A percentile compares a stretch with the other conserved stretches of the same genome.
Conservation (phyloP, 108 stramenopile species). For the Fragilaria crotonensis region DNA sequence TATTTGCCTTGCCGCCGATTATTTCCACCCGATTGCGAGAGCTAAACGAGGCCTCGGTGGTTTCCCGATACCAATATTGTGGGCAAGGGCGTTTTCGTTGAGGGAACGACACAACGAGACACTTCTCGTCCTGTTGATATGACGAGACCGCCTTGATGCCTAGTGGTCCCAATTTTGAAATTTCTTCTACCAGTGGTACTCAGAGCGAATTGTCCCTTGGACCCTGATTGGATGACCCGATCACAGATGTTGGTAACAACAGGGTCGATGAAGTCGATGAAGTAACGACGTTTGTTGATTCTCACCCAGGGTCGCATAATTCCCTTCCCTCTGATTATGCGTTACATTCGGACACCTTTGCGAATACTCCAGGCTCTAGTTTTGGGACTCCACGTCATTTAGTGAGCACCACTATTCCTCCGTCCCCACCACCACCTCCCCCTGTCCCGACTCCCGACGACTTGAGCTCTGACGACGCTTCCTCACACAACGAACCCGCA, state of each 20-base stretch:
- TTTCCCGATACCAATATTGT: too few relatives aligned
- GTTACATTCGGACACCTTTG: not conserved
- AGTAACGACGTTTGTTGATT: not conserved
- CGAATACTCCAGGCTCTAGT: not conserved
- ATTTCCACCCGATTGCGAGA: conserved; percentile 59
- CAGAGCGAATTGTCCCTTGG: too few relatives aligned
- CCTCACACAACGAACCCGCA: not conserved
- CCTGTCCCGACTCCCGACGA: not conserved
- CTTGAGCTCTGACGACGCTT: not conserved
- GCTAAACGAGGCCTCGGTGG: too few relatives aligned
- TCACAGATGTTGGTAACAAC: too few relatives aligned
- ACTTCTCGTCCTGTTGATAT: too few relatives aligned
- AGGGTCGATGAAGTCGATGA: too few relatives aligned
- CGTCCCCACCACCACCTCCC: not conserved
- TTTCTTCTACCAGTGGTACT: too few relatives aligned
- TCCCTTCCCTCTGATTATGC: not conserved
- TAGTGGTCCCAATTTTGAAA: too few relatives aligned
- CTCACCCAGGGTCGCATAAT: not conserved
- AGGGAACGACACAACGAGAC: too few relatives aligned
- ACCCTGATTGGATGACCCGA: too few relatives aligned
- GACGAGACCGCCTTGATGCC: too few relatives aligned
- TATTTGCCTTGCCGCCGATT: conserved; percentile 60
- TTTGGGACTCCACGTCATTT: not conserved
- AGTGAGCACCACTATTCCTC: not conserved
- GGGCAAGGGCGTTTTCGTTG: too few relatives aligned